These are phyloP conservation scores for Apiospora saccharicola DNA, from an alignment of 2,329 filamentous ascomycete species.

Conservation along the genomic window DNA sequence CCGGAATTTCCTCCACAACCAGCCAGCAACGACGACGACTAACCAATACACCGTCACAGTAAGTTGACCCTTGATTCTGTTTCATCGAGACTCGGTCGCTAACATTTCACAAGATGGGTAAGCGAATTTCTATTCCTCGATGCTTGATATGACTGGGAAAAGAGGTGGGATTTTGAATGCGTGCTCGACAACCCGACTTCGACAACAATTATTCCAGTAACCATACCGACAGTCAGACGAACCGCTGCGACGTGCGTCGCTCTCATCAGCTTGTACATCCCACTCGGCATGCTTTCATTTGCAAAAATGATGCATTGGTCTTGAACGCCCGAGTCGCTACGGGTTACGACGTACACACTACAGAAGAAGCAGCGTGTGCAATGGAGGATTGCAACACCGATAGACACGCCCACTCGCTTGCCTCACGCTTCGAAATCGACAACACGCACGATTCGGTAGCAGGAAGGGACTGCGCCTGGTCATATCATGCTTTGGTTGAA, in stretches of 20 bases:
- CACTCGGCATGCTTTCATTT: not conserved
- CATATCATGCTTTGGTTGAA: slow-evolving; percentile 2
- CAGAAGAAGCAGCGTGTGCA: no score
- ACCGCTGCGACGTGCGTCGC: not conserved
- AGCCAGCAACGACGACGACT: slow-evolving; percentile 24
- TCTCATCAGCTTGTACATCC: no score
- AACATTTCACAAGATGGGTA: slow-evolving; percentile 65
- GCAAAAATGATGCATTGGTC: not conserved
- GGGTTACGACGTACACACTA: not conserved
- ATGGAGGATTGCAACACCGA: not conserved
- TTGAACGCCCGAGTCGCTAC: not conserved
- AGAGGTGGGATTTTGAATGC: slow-evolving; percentile 5
- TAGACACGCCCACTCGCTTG: not conserved
- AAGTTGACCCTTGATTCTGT: slow-evolving; percentile 27
- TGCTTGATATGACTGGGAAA: slow-evolving; percentile 7
- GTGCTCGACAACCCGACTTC: not conserved
- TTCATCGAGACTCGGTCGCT: slow-evolving; percentile 40
- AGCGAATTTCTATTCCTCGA: slow-evolving; percentile 43
- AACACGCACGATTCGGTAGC: slow-evolving; percentile 1
- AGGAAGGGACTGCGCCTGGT: not conserved
- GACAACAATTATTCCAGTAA: slow-evolving; percentile 1
- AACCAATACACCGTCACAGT: slow-evolving; percentile 33
- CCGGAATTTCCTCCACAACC: slow-evolving; percentile 22
- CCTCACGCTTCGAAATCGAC: not conserved
- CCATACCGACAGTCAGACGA: not conserved